A percentile compares a stretch with the other conserved stretches of the same genome.
Conservation (phyloP, 371 early-diverging fungal species). For the Lichtheimia corymbifera region DNA sequence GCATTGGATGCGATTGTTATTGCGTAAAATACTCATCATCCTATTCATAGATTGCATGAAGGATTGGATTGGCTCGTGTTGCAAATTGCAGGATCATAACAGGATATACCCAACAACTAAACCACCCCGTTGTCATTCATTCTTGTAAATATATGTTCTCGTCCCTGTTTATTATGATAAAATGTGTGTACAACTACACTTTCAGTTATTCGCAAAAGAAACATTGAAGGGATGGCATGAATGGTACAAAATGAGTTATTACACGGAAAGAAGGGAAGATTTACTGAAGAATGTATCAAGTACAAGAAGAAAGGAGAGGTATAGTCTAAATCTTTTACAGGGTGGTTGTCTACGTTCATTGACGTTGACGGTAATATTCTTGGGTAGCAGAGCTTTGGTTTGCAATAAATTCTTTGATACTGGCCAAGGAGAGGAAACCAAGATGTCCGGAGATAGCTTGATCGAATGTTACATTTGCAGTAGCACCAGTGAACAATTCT, state of each 20-base stretch:
- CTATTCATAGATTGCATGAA: conserved; percentile 57
- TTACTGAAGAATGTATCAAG: too few species aligned
- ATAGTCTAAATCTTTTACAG: too few species aligned
- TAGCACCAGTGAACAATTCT: background rate
- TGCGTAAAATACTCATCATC: background rate
- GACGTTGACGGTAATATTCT: background rate
- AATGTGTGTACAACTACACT: too few species aligned
- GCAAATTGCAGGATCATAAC: conserved; percentile 39
- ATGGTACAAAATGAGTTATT: too few species aligned
- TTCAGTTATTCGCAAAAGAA: too few species aligned
- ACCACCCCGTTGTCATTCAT: too few species aligned
- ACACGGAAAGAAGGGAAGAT: too few species aligned
- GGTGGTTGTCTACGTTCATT: too few species aligned
- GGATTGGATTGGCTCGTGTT: conserved; percentile 76
- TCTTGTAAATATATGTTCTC: too few species aligned
- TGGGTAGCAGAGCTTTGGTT: background rate
- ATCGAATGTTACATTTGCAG: conserved; percentile 12
- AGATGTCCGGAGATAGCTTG: conserved; percentile 25
- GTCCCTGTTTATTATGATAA: too few species aligned
- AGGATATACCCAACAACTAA: background rate
- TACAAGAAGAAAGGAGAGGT: too few species aligned
- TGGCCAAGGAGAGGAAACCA: conserved; percentile 9
- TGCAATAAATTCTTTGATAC: conserved; percentile 23
- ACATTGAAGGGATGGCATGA: too few species aligned
- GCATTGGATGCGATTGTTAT: background rate